phyloP scores from a whole-genome alignment of 805 yeast genomes.

The Suhomyces sp. region DNA sequence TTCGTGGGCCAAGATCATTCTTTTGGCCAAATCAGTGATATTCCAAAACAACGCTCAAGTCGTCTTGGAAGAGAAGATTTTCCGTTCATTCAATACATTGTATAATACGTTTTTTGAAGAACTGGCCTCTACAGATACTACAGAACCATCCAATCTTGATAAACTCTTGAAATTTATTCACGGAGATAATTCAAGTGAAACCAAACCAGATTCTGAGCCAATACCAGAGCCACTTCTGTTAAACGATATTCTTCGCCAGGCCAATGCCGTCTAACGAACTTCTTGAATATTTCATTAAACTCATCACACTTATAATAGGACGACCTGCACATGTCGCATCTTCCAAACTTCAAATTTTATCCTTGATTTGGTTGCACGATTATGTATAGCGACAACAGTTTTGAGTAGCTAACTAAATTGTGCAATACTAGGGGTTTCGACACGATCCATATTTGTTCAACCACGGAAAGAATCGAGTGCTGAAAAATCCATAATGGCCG shows the following conservation, averaged over 20 bases:
- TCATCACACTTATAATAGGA: background rate
- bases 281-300: too few relatives aligned
- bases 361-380: background rate
- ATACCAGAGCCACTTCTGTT: constrained; percentile 1
- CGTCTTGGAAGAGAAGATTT: constrained; percentile 16
- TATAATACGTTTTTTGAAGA: constrained; percentile 14
- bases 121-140: too few relatives aligned
- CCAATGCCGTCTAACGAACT: too few relatives aligned
- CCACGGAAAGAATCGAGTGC: too few relatives aligned
- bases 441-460: too few relatives aligned
- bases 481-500: too few relatives aligned
- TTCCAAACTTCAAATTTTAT: constrained; percentile 2
- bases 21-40: constrained; percentile 27
- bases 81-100: constrained; percentile 15
- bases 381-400: too few relatives aligned
- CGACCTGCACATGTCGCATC: background rate
- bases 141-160: background rate
- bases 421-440: too few relatives aligned
- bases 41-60: constrained; percentile 13
- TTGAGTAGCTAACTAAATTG: too few relatives aligned
- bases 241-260: constrained; percentile 2
- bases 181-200: too few relatives aligned
- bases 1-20: constrained; percentile 48
- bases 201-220: background rate
- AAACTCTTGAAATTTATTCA: too few relatives aligned